Base-by-base conservation (phyloP, 306 rosid species). In the Corylus avellana region DNA sequence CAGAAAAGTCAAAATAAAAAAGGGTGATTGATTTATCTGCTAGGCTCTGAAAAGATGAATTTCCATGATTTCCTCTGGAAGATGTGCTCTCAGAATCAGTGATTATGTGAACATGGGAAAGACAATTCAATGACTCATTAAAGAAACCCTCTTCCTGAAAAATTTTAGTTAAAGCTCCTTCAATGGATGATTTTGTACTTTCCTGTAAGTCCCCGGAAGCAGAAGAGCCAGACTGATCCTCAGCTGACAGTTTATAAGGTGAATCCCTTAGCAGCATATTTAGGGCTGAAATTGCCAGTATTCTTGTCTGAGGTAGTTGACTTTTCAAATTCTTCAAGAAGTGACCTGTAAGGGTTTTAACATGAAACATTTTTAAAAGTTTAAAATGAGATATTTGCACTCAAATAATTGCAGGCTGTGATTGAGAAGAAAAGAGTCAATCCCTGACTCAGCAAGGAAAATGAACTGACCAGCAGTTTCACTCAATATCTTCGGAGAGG, bases 271-370 rank as follows among this genome's bases (percentile, higher is more conserved):
- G 79, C 78, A 95, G 86, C 8, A 96, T 91, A 84, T 95, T 95
- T 79, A 95, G 78, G 74, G 99, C 99, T 8, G 98, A 90, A 82
- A 95, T 95, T 66, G 99, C 96, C 66, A 95, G 99, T 85, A 95
- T 95, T 84, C 99, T 89, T 71, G 99, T 95, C 87, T 95, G 99
- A 67, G 99, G 99, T 84, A 95, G 98, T 82, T 91, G 98, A 75
- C 99, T 95, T 86, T 91, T 95, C 76, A 95, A 84, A 86, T 84
- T 95, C 90, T 88, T 91, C 85, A 95, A 87, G 81, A 95, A 95
- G 88, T 95, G 98, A 55, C 99, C 99, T 95, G 90, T 49, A 89
- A 74, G 79, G 64, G 54, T 47, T 80, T 81, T 54, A 55, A 42
- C 55, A 20, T 22, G 32, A 78, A 72, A 79, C 22, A 55, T 69